A percentile compares a stretch with the other conserved stretches of the same genome.
These are phyloP conservation scores for Arthrobotrys sphaeroides DNA, from an alignment of 2,329 filamentous ascomycete species.

Conservation along the genomic window DNA sequence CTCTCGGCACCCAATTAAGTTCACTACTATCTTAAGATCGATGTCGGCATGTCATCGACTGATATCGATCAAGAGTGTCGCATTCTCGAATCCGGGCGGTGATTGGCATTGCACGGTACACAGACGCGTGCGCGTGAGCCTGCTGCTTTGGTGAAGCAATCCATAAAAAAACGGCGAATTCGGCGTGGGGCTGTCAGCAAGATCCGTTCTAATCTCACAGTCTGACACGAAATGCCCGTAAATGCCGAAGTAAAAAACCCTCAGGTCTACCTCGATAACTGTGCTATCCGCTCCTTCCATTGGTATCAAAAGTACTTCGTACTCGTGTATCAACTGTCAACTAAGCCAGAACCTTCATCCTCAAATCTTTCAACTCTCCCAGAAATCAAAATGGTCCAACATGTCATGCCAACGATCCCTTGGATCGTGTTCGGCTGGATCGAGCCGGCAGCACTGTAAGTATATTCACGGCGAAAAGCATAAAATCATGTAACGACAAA, in stretches of 20 bases:
- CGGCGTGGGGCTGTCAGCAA: conserved; percentile 1
- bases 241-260: not conserved
- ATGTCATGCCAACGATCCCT: conserved; percentile 39
- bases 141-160: not conserved
- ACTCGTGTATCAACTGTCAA: not conserved
- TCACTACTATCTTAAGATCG: no score
- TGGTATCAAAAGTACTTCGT: not conserved
- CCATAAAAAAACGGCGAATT: not conserved
- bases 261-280: not conserved
- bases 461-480: not conserved
- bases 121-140: not conserved
- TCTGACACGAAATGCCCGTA: not conserved
- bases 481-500: not conserved
- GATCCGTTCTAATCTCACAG: not conserved
- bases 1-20: no score
- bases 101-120: not conserved
- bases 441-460: conserved; percentile 22
- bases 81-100: no score
- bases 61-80: no score
- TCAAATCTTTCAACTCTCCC: no score
- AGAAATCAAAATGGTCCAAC: conserved; percentile 19
- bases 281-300: not conserved
- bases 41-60: no score
- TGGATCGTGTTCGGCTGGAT: conserved; percentile 25
- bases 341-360: no score